Evolutionary conservation across 2,329 filamentous ascomycete genomes (phyloP).

Genomic region (Magnaporthiopsis incrustans): DNA sequence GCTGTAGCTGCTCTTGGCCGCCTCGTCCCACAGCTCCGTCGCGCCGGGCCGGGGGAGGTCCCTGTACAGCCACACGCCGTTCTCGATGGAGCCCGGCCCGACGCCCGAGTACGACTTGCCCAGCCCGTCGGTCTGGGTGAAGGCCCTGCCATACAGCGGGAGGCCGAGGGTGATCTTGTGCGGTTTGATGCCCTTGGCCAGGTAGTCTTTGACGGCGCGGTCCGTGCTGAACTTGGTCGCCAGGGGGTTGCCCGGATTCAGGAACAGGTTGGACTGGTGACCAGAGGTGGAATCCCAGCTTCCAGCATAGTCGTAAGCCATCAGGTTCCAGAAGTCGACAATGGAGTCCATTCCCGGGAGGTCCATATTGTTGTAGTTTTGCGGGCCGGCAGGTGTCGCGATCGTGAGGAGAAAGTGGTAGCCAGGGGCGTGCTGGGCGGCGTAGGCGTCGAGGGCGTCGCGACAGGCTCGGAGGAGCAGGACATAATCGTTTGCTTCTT

Average conservation of each 20-base stretch:
- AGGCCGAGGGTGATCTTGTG: slow-evolving; percentile 67
- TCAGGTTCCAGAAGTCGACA: slow-evolving; percentile 49
- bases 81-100: slow-evolving; percentile 48
- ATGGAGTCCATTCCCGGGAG: slow-evolving; percentile 37
- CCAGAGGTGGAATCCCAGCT: slow-evolving; percentile 52
- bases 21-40: slow-evolving; percentile 45
- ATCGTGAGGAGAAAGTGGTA: slow-evolving; percentile 26
- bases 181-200: slow-evolving; percentile 46
- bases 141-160: slow-evolving; percentile 73
- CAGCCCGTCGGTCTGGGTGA: slow-evolving; percentile 58
- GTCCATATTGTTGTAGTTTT: slow-evolving; percentile 36
- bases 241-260: slow-evolving; percentile 38
- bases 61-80: slow-evolving; percentile 67
- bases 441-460: slow-evolving; percentile 23
- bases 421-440: slow-evolving; percentile 18
- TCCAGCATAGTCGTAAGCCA: slow-evolving; percentile 64
- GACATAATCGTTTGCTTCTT: slow-evolving; percentile 33
- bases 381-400: slow-evolving; percentile 30
- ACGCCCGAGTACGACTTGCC: slow-evolving; percentile 56
- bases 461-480: slow-evolving; percentile 34
- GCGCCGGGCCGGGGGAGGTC: slow-evolving; percentile 56
- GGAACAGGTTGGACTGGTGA: slow-evolving; percentile 63
- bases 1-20: slow-evolving; percentile 59
- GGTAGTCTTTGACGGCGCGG: slow-evolving; percentile 56
- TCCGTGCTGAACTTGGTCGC: slow-evolving; percentile 64